Conservation (phyloP, 225 moss, liverwort and hornwort species). For the Rhytidiadelphus loreus region DNA sequence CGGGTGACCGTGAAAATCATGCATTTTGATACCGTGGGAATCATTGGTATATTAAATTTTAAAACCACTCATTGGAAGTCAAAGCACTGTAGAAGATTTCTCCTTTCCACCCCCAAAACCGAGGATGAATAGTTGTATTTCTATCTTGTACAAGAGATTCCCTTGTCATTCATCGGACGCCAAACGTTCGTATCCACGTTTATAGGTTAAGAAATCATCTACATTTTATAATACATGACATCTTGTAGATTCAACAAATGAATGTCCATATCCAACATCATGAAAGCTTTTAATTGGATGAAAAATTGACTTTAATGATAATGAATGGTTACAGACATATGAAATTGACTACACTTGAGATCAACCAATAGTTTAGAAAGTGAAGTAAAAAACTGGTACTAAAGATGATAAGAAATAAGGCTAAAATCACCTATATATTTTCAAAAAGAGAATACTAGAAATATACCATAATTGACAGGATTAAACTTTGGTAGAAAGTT, state of each 20-base stretch:
- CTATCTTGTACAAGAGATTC: too few relatives aligned
- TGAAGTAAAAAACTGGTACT: rapidly evolving
- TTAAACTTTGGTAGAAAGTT: neutral
- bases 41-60: too few relatives aligned
- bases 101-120: too few relatives aligned
- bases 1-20: too few relatives aligned
- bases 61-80: too few relatives aligned
- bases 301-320: neutral
- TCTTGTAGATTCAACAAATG: neutral
- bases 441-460: rapidly evolving
- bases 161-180: too few relatives aligned
- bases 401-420: too few relatives aligned
- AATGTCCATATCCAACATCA: neutral
- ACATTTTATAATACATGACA: neutral
- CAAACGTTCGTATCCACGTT: too few relatives aligned
- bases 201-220: too few relatives aligned
- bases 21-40: too few relatives aligned
- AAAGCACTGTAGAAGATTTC: too few relatives aligned
- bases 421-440: neutral
- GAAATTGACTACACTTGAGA: neutral
- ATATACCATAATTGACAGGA: neutral
- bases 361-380: neutral
- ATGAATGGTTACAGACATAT: neutral
- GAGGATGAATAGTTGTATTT: too few relatives aligned
- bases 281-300: neutral